Evolutionary conservation across 345 rosid genomes (phyloP).

Genomic region (Rubroshorea leprosula): DNA sequence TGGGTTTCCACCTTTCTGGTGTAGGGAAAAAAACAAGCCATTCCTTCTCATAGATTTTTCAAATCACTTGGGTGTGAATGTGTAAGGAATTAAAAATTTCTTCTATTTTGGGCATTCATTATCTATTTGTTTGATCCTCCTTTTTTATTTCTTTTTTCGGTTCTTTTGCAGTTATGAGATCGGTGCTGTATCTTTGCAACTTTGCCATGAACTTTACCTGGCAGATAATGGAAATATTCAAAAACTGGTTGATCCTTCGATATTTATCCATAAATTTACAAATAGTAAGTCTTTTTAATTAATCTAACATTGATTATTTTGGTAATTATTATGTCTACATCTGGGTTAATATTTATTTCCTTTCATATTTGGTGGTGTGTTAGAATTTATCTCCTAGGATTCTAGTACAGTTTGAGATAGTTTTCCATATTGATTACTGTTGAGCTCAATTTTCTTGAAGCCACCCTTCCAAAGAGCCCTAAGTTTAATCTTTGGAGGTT

Average conservation of each 20-base stretch:
- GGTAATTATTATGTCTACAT: no score
- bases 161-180: constrained; percentile 69
- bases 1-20: neutral
- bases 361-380: no score
- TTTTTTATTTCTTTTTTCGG: neutral
- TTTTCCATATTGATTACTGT: no score
- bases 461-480: neutral
- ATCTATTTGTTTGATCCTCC: neutral
- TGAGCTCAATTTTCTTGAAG: neutral
- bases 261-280: constrained; percentile 71
- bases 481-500: no score
- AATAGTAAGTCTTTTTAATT: constrained; percentile 46
- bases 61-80: constrained; percentile 57
- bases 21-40: constrained; percentile 66
- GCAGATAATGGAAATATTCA: constrained; percentile 47
- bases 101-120: neutral
- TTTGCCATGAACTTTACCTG: constrained; percentile 62
- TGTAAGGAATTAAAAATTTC: constrained; percentile 39
- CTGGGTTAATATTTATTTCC: no score
- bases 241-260: constrained; percentile 82
- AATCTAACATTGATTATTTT: neutral
- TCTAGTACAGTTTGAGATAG: neutral
- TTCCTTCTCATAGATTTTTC: constrained; percentile 92
- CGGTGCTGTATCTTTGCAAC: constrained; percentile 89
- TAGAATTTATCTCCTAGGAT: neutral